phyloP scores from a whole-genome alignment of 306 rosid genomes.

The Biancaea sappan region DNA sequence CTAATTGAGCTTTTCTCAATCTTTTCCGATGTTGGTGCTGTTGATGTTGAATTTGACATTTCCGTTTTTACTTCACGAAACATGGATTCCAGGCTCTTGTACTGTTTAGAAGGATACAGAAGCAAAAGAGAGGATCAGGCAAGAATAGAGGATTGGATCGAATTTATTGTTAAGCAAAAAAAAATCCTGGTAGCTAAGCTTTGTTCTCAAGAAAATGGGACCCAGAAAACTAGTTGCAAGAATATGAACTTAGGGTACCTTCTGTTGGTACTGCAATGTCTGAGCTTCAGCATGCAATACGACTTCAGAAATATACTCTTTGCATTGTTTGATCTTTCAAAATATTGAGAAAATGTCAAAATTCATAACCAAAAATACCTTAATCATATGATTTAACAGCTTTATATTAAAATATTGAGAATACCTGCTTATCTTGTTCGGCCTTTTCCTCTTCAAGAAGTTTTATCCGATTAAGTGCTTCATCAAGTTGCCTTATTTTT shows the following conservation, averaged over 20 bases:
- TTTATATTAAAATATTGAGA: conserved; percentile 21
- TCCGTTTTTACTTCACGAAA: conserved; percentile 74
- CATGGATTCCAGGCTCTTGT: conserved; percentile 85
- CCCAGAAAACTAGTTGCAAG: conserved; percentile 24
- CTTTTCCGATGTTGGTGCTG: conserved; percentile 48
- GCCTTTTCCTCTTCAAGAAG: conserved; percentile 82
- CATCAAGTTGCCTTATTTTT: conserved; percentile 56
- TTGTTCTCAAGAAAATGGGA: conserved; percentile 1
- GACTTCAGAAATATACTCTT: conserved; percentile 81
- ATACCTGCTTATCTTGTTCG: conserved; percentile 76
- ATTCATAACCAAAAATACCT: background rate
- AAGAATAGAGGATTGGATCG: conserved; percentile 30
- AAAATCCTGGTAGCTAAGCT: background rate
- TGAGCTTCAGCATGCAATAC: conserved; percentile 96
- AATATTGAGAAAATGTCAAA: conserved; percentile 36
- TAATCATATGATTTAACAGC: background rate
- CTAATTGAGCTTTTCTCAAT: conserved; percentile 65
- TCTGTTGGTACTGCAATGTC: conserved; percentile 87
- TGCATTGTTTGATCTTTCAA: conserved; percentile 77
- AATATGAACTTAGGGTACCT: conserved; percentile 51
- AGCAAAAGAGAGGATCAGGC: conserved; percentile 27
- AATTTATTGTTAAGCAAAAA: conserved; percentile 6
- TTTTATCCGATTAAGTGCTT: conserved; percentile 67
- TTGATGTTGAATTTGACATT: conserved; percentile 49
- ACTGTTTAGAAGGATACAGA: conserved; percentile 55